These are phyloP conservation scores for Porcisia hertigi DNA, from an alignment of 208 protist genomes.

Conservation along the genomic window DNA sequence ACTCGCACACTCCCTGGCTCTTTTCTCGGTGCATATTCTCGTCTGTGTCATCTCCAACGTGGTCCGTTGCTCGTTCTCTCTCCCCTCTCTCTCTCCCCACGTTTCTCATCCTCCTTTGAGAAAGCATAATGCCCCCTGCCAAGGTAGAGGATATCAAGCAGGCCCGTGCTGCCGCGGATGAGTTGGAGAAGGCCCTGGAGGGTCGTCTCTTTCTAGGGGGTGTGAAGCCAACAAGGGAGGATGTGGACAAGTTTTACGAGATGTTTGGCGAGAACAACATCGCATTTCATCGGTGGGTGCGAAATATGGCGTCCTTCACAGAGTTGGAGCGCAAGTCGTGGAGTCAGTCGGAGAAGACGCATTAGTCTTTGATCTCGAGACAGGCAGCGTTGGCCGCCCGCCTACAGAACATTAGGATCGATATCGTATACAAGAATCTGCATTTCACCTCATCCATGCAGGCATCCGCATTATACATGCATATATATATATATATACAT, in stretches of 20 bases:
- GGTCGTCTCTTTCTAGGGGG: constrained; percentile 36
- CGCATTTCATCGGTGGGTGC: constrained; percentile 35
- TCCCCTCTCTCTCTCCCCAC: neutral
- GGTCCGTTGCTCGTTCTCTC: neutral
- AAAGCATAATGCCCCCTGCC: constrained; percentile 14
- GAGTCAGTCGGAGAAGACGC: constrained; percentile 18
- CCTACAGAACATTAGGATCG: neutral
- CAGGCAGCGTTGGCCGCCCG: neutral
- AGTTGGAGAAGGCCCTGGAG: constrained; percentile 22
- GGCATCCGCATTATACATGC: neutral
- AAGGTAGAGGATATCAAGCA: constrained; percentile 9
- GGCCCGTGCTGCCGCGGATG: constrained; percentile 11
- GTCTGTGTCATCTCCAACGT: neutral
- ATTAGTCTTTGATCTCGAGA: constrained; percentile 4
- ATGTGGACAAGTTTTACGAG: constrained; percentile 35
- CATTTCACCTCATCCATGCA: neutral
- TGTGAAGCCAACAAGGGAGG: constrained; percentile 26
- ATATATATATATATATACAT: neutral
- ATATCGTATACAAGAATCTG: neutral
- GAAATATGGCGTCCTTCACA: constrained; percentile 40
- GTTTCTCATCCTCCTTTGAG: too few species aligned
- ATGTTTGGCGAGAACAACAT: constrained; percentile 39
- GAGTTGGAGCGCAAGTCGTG: constrained; percentile 33
- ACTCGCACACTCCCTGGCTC: neutral
- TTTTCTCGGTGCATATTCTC: too few species aligned